A percentile compares a stretch with the other conserved stretches of the same genome.
Conservation (phyloP, 2,329 filamentous ascomycete species). For the Botrytis aclada region DNA sequence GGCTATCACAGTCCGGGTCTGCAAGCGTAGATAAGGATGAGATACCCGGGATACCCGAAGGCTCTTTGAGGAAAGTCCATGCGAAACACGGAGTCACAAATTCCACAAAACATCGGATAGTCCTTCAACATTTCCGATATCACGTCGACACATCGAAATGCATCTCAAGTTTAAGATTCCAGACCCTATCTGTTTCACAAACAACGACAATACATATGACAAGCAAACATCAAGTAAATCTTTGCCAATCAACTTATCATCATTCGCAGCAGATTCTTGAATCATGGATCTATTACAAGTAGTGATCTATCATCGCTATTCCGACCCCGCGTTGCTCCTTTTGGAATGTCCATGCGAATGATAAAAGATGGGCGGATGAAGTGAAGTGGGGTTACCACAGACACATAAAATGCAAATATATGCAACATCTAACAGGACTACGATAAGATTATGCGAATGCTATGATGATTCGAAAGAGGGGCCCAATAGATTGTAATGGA, state of each 20-base stretch:
- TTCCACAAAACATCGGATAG: background rate
- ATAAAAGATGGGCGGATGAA: constrained; percentile 18
- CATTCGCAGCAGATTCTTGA: background rate
- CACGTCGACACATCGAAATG: background rate
- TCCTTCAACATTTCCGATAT: background rate
- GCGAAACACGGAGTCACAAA: background rate
- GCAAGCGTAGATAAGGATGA: background rate
- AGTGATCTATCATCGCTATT: background rate
- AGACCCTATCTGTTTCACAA: background rate
- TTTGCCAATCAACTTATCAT: background rate
- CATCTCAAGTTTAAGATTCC: background rate
- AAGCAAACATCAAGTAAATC: background rate
- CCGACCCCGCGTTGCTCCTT: constrained; percentile 25
- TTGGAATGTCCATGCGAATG: constrained; percentile 28
- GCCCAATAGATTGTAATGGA: background rate
- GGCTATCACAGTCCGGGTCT: background rate
- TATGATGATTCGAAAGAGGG: background rate
- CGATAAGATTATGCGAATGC: constrained; percentile 10
- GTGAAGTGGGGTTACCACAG: constrained; percentile 17
- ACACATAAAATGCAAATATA: background rate
- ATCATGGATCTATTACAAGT: background rate
- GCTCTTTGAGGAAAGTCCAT: background rate
- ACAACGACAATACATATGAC: background rate
- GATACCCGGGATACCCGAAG: background rate
- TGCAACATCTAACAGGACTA: constrained; percentile 1